Percentiles rank a stretch among this genome's conserved stretches.
Evolutionary conservation across 2,329 filamentous ascomycete species (phyloP).

Genomic region (Aspergillus viridinutans): DNA sequence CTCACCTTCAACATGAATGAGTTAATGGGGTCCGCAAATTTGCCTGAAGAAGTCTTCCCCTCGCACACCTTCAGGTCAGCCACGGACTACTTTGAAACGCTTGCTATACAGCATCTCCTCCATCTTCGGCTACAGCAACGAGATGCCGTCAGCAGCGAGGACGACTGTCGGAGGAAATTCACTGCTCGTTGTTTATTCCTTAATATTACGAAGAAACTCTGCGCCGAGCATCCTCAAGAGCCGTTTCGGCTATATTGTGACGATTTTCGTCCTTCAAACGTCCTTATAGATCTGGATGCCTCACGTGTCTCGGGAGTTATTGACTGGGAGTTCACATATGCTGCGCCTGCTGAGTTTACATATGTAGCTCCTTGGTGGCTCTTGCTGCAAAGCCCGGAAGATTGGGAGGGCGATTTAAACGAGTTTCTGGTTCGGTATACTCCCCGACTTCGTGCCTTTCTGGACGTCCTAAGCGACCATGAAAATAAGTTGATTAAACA

Average conservation of each 20-base stretch:
- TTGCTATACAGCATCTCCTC: constrained; percentile 11
- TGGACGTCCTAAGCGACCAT: constrained; percentile 17
- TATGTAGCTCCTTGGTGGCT: constrained; percentile 19
- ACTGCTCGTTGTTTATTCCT: constrained; percentile 13
- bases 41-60: constrained; percentile 8
- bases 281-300: constrained; percentile 17
- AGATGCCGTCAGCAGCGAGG: constrained; percentile 10
- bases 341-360: constrained; percentile 16
- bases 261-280: constrained; percentile 24
- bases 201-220: constrained; percentile 2
- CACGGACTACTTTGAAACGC: constrained; percentile 10
- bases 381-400: constrained; percentile 14
- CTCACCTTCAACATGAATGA: constrained; percentile 17
- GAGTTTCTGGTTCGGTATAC: constrained; percentile 21
- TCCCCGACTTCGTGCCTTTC: constrained; percentile 20
- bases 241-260: constrained; percentile 20
- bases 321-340: constrained; percentile 24
- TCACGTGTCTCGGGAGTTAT: constrained; percentile 27
- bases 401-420: constrained; percentile 17
- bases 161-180: constrained; percentile 12
- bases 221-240: not conserved
- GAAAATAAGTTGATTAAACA: constrained; percentile 14
- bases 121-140: constrained; percentile 15
- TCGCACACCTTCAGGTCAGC: constrained; percentile 7
- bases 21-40: constrained; percentile 7